Percentiles rank a stretch among this genome's conserved stretches.
phyloP scores from a whole-genome alignment of 805 yeast species.

The Helenozyma baotianmanensis region DNA sequence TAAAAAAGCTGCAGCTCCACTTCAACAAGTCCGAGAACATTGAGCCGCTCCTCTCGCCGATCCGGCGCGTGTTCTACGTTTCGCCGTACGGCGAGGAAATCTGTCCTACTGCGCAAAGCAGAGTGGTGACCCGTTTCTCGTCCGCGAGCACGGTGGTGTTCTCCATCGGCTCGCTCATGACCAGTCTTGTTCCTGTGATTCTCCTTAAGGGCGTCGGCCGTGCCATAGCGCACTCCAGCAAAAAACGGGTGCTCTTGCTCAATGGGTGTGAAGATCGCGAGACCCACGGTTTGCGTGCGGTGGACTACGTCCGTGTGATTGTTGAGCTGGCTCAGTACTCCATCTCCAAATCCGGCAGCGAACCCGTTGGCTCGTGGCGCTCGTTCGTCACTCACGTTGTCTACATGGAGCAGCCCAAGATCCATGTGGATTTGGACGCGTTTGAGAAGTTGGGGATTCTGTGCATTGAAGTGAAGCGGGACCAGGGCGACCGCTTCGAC shows the following conservation, averaged over 20 bases:
- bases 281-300: slow-evolving; percentile 62
- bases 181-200: slow-evolving; percentile 78
- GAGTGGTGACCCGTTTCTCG: slow-evolving; percentile 50
- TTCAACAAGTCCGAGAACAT: slow-evolving; percentile 55
- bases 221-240: slow-evolving; percentile 37
- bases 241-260: slow-evolving; percentile 55
- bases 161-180: slow-evolving; percentile 86
- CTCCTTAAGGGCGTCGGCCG: slow-evolving; percentile 69
- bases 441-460: slow-evolving; percentile 42
- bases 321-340: slow-evolving; percentile 55
- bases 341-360: slow-evolving; percentile 20
- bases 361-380: slow-evolving; percentile 27
- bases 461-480: slow-evolving; percentile 39
- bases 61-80: slow-evolving; percentile 68
- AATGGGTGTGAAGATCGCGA: slow-evolving; percentile 81
- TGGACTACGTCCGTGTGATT: slow-evolving; percentile 53
- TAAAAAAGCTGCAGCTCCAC: slow-evolving; percentile 68
- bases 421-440: slow-evolving; percentile 41
- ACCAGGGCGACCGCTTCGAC: slow-evolving; percentile 33
- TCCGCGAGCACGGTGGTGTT: slow-evolving; percentile 56
- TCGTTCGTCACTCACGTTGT: slow-evolving; percentile 61
- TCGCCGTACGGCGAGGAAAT: slow-evolving; percentile 87
- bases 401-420: slow-evolving; percentile 47
- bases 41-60: slow-evolving; percentile 67
- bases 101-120: slow-evolving; percentile 64